Conservation (phyloP, 805 yeast genomes). For the Candida saitoana region DNA sequence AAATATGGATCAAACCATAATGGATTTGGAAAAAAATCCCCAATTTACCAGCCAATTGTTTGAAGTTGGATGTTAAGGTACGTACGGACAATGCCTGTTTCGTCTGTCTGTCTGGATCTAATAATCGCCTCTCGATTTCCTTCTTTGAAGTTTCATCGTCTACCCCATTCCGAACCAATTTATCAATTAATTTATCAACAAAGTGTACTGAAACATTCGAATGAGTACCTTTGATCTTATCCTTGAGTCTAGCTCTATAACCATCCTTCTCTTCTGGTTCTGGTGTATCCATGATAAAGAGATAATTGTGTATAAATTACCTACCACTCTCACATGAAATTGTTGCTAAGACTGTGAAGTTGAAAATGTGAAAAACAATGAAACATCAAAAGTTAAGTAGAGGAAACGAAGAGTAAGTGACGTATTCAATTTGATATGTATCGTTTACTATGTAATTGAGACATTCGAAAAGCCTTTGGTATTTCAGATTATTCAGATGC, state of each 20-base stretch:
- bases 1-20: conserved; percentile 52
- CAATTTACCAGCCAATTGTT: conserved; percentile 51
- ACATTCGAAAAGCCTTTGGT: no score
- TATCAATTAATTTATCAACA: conserved; percentile 53
- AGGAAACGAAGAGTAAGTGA: no score
- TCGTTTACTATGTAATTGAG: no score
- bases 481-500: no score
- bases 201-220: conserved; percentile 40
- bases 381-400: no score
- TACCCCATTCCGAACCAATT: conserved; percentile 34
- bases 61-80: conserved; percentile 53
- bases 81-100: conserved; percentile 57
- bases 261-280: conserved; percentile 2
- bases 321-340: conserved; percentile 1
- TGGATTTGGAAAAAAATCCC: conserved; percentile 57
- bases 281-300: neutral
- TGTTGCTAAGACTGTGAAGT: no score
- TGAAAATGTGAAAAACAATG: no score
- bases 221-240: conserved; percentile 17
- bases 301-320: neutral
- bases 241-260: conserved; percentile 15
- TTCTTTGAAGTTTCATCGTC: conserved; percentile 49
- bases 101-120: conserved; percentile 41
- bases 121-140: conserved; percentile 35
- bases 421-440: no score